Evolutionary conservation across 2,329 filamentous ascomycete genomes (phyloP).

Genomic region (Lecanoromycetidae sp.): DNA sequence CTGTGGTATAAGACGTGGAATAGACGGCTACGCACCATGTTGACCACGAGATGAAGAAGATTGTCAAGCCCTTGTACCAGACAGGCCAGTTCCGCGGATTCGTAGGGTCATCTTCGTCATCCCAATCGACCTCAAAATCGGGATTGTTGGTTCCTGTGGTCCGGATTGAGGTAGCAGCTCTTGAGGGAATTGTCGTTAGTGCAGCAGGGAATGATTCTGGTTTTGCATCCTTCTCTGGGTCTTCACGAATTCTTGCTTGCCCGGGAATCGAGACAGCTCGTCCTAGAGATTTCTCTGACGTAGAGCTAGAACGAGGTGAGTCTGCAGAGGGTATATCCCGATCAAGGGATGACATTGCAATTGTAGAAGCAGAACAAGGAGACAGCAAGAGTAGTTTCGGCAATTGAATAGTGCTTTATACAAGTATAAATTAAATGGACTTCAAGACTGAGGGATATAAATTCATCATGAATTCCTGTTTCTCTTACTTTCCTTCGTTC

Average conservation of each 20-base stretch:
- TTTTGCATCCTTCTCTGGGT: constrained; percentile 21
- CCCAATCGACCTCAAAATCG: constrained; percentile 63
- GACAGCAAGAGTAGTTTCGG: too few species aligned
- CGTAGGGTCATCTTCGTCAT: constrained; percentile 45
- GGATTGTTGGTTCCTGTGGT: constrained; percentile 39
- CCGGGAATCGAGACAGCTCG: neutral
- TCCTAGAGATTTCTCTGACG: neutral
- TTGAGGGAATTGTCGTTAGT: constrained; percentile 26
- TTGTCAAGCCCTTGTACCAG: constrained; percentile 43
- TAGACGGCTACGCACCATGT: constrained; percentile 53
- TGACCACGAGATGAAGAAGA: constrained; percentile 45
- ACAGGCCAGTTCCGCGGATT: constrained; percentile 60
- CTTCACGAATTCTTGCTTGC: constrained; percentile 8
- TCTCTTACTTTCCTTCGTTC: too few species aligned
- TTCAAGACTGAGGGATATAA: too few species aligned
- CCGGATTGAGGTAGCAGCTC: constrained; percentile 33
- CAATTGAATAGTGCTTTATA: too few species aligned
- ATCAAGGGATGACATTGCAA: neutral
- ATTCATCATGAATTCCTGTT: too few species aligned
- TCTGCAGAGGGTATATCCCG: neutral
- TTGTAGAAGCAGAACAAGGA: neutral
- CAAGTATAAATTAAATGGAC: too few species aligned
- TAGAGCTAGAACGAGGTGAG: neutral
- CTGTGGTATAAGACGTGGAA: constrained; percentile 66
- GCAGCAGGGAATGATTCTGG: constrained; percentile 25